These are phyloP conservation scores for Taphrina populina DNA, from an alignment of 1,139 yeast species.

Conservation along the genomic window DNA sequence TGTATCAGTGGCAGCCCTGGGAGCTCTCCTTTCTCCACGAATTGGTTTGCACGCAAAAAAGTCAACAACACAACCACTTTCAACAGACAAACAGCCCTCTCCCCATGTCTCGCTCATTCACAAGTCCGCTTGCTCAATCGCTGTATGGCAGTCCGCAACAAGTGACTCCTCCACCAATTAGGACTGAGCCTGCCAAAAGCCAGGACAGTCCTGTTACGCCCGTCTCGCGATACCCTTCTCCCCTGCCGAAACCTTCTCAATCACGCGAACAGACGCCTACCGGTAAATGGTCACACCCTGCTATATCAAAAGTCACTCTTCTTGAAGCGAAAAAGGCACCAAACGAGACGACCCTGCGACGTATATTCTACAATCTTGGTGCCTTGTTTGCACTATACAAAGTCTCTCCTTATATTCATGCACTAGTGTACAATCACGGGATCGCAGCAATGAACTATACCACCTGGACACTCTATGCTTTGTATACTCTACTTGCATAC, in stretches of 20 bases:
- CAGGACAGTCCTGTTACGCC: conserved; percentile 6
- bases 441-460: not conserved
- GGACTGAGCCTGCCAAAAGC: not conserved
- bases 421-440: not conserved
- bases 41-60: too few species aligned
- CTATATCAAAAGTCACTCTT: conserved; percentile 4
- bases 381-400: conserved; percentile 19
- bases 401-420: conserved; percentile 3
- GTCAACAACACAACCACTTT: too few species aligned
- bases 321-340: conserved; percentile 21
- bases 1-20: too few species aligned
- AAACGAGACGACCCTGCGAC: conserved; percentile 22
- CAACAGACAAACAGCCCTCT: not conserved
- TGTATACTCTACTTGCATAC: conserved; percentile 11
- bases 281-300: conserved; percentile 25
- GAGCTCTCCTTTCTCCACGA: too few species aligned
- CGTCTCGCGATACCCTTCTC: conserved; percentile 23
- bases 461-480: conserved; percentile 6
- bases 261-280: conserved; percentile 22
- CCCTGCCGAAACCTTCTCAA: conserved; percentile 15
- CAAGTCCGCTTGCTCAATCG: conserved; percentile 9
- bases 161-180: not conserved
- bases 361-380: conserved; percentile 12
- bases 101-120: conserved; percentile 17
- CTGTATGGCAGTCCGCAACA: conserved; percentile 5